These are phyloP conservation scores for Aquanectria penicillioides DNA, from an alignment of 2,329 filamentous ascomycete genomes.

Conservation along the genomic window DNA sequence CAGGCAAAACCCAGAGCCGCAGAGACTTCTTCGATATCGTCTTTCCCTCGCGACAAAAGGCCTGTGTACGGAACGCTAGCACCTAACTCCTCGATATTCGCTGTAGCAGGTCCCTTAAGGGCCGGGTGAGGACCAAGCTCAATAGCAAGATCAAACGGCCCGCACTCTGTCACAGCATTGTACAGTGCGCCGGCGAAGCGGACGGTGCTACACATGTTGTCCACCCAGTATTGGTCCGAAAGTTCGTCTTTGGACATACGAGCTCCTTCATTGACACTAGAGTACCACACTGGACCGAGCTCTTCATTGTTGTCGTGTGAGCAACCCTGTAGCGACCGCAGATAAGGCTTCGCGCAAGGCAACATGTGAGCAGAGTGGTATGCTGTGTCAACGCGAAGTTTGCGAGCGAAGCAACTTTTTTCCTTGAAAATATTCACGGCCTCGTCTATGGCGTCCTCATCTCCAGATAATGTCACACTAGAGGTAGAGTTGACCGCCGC, in stretches of 20 bases:
- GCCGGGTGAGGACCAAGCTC: conserved; percentile 61
- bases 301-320: no score
- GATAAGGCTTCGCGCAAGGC: conserved; percentile 28
- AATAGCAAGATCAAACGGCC: conserved; percentile 23
- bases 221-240: conserved; percentile 43
- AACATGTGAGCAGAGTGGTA: conserved; percentile 62
- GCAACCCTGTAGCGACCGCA: no score
- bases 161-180: background rate
- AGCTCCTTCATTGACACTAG: no score
- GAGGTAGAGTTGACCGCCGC: conserved; percentile 37
- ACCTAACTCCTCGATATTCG: conserved; percentile 43
- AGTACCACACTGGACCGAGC: no score
- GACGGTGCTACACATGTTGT: conserved; percentile 38
- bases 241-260: no score
- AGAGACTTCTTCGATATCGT: background rate
- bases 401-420: conserved; percentile 31
- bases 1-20: conserved; percentile 2
- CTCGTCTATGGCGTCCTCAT: conserved; percentile 40
- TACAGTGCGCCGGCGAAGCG: conserved; percentile 33
- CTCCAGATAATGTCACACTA: conserved; percentile 44
- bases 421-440: conserved; percentile 26
- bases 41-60: conserved; percentile 26
- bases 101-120: conserved; percentile 56
- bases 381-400: conserved; percentile 55
- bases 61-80: conserved; percentile 10